Percentiles rank a stretch among this genome's conserved stretches.
These are phyloP conservation scores for Nemophila menziesii DNA, from an alignment of 257 asterid species.

Conservation along the genomic window DNA sequence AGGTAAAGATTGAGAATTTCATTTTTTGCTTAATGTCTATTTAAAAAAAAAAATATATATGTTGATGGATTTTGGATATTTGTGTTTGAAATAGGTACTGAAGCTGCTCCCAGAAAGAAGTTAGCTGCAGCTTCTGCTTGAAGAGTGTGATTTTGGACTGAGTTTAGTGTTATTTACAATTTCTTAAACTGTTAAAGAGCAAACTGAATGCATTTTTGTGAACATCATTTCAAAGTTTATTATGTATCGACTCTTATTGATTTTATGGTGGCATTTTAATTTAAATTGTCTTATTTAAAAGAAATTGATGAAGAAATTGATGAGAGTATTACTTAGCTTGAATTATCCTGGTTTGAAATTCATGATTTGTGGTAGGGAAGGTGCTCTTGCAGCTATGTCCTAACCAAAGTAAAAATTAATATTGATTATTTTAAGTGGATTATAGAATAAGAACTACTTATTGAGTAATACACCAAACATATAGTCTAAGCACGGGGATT, in stretches of 20 bases:
- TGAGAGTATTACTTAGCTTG: not conserved
- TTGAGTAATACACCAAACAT: no score
- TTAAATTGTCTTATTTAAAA: not conserved
- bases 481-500: no score
- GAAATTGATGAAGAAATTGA: not conserved
- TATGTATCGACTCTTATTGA: not conserved
- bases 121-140: slow-evolving; percentile 43
- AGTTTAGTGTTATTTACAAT: slow-evolving; percentile 10
- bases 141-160: slow-evolving; percentile 8
- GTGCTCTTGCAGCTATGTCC: no score
- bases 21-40: not conserved
- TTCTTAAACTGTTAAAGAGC: slow-evolving; percentile 13
- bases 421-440: no score
- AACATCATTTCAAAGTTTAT: not conserved
- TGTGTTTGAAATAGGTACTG: slow-evolving; percentile 27
- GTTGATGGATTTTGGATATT: not conserved
- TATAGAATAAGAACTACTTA: no score
- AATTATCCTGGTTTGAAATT: no score
- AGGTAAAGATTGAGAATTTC: slow-evolving; percentile 21
- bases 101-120: slow-evolving; percentile 80
- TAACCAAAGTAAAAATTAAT: no score
- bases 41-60: no score
- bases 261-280: not conserved
- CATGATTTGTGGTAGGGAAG: no score
- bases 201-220: slow-evolving; percentile 1